Evolutionary conservation across 345 rosid species (phyloP), one percentile per base, ranked within the genome.

Genomic region (Rhizophora mangle): DNA sequence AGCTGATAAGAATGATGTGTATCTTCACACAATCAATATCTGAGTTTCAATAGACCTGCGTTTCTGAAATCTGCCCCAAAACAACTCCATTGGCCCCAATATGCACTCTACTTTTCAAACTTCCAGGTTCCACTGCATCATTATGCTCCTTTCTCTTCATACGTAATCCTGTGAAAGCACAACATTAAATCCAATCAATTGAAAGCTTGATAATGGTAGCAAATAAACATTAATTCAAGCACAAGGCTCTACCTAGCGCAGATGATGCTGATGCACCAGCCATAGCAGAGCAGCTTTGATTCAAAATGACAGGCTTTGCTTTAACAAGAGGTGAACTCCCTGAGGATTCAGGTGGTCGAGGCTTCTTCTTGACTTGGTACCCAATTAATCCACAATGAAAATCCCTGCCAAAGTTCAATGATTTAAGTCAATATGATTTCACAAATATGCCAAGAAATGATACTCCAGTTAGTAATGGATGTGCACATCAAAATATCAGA

Each of bases 371-470:
- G 46, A 64, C 80, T 56, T 68, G 87, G 83, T 94, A 91, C n/a
- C 98, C 98, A 74, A 94, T 83, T 74, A 89, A 78, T 69, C 76
- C 86, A 75, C 90, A 91, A 84, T 88, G 90, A 78, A 74, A 82
- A 66, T 80, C 81, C 99, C 99, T 95, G 78, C 74, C 36, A 81
- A 73, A 82, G 37, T 60, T 58, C 36, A 69, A 43, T 20, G 57
- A 62, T 51, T 64, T 60, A 47, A 71, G 74, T 64, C 68, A 69
- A 54, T 36, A 24, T 60, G 53, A 58, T 72, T 29, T 64, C 74
- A 73, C 6, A 10, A 13, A 65, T 58, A 30, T 32, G 31, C 37
- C 22, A 47, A 8, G 10, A 56, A 24, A 15, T 8, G 4, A 27
- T 56, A 3, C 49, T 9, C 49, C 49, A 11, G 18, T 43, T 43